These are phyloP conservation scores for Forsythia viridissima DNA, from an alignment of 257 asterid species.

Conservation along the genomic window DNA sequence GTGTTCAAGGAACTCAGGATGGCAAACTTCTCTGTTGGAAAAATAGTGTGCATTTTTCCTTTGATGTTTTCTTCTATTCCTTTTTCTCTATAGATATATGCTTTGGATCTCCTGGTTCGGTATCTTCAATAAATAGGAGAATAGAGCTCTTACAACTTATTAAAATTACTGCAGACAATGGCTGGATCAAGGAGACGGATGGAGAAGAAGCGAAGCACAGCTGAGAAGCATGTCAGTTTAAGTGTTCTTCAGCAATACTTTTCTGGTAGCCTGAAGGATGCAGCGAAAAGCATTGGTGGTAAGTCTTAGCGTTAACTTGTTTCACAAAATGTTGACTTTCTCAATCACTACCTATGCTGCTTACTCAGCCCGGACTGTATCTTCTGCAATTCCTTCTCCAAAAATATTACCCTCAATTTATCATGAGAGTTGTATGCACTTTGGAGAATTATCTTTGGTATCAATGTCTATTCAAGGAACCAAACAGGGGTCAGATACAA, in stretches of 20 bases:
- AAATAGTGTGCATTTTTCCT: not conserved
- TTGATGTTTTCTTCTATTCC: not conserved
- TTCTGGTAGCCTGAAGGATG: conserved; percentile 93
- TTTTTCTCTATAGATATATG: not conserved
- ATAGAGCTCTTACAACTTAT: conserved; percentile 8
- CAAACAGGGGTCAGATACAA: not conserved
- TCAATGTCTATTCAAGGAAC: not conserved
- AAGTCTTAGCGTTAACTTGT: conserved; percentile 31
- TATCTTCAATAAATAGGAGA: conserved; percentile 10
- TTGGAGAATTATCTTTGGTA: not conserved
- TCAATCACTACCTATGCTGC: not conserved
- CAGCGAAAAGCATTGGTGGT: conserved; percentile 98
- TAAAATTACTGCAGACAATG: conserved; percentile 34
- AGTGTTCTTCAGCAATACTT: conserved; percentile 80
- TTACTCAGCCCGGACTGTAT: not conserved
- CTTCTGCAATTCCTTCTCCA: not conserved
- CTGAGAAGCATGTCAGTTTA: conserved; percentile 86
- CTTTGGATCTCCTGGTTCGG: not conserved
- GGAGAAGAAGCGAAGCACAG: conserved; percentile 70
- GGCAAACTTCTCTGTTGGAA: not conserved
- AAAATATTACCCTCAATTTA: not conserved
- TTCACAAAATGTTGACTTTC: not conserved
- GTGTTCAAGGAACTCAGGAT: not conserved
- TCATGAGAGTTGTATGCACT: not conserved
- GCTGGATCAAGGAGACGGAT: conserved; percentile 40